A percentile compares a stretch with the other conserved stretches of the same genome.
Conservation (phyloP, 345 rosid species). For the Rubroshorea leprosula region DNA sequence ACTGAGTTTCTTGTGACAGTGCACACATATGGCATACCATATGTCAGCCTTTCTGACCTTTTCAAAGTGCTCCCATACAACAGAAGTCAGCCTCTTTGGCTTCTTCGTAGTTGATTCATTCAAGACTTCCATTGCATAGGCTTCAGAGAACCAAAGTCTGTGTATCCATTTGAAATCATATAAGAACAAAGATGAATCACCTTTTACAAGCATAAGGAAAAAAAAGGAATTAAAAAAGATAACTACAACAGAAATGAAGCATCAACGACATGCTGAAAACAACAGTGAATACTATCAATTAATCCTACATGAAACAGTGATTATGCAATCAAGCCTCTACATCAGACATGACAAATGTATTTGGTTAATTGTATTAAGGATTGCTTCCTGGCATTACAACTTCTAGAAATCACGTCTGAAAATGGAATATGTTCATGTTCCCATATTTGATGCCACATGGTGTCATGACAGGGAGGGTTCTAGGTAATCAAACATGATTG, state of each 20-base stretch:
- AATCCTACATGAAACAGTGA: not conserved
- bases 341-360: not conserved
- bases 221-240: not conserved
- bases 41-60: slow-evolving; percentile 81
- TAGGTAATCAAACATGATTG: too few species aligned
- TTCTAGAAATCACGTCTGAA: too few species aligned
- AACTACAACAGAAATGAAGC: not conserved
- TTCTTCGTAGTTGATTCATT: slow-evolving; percentile 57
- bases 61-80: slow-evolving; percentile 94
- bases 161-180: slow-evolving; percentile 18
- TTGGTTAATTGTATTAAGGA: not conserved
- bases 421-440: too few species aligned
- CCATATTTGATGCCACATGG: too few species aligned
- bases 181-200: not conserved
- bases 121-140: slow-evolving; percentile 66
- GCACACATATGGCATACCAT: slow-evolving; percentile 83
- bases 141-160: slow-evolving; percentile 25
- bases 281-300: too few species aligned
- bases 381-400: too few species aligned
- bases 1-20: slow-evolving; percentile 85
- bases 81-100: slow-evolving; percentile 82
- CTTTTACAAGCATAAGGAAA: not conserved
- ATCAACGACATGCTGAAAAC: not conserved
- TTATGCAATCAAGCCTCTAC: not conserved
- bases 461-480: too few species aligned